Evolutionary conservation across 805 yeast genomes (phyloP).

Genomic region (Ogataea ganodermae): DNA sequence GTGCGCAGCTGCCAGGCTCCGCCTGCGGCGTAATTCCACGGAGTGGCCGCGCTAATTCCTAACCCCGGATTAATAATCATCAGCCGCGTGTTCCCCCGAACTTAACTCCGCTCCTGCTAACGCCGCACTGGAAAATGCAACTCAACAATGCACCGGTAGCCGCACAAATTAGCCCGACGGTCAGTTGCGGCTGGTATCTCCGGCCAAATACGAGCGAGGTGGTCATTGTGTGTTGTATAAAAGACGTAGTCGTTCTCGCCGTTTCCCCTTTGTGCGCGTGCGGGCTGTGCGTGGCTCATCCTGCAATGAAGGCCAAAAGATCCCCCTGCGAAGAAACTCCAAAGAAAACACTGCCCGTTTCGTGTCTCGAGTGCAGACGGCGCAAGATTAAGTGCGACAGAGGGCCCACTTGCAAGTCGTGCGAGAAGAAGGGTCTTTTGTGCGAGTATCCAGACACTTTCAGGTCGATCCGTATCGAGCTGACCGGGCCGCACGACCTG

Average conservation of each 20-base stretch:
- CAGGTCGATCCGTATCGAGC: conserved; percentile 40
- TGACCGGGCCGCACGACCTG: neutral
- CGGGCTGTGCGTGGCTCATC: too few relatives aligned
- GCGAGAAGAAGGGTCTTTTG: conserved; percentile 37
- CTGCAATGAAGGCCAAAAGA: neutral
- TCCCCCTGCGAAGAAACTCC: neutral
- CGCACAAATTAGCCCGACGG: neutral
- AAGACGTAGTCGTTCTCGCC: too few relatives aligned
- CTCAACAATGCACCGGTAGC: neutral
- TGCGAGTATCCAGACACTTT: conserved; percentile 49
- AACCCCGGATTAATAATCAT: neutral
- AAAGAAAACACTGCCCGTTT: conserved; percentile 28
- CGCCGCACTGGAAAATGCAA: neutral
- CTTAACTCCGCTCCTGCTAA: neutral
- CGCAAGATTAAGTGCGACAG: conserved; percentile 39
- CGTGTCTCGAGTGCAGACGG: conserved; percentile 37
- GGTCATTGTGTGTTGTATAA: neutral
- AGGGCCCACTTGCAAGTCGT: conserved; percentile 43
- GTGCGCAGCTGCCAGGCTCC: too few relatives aligned
- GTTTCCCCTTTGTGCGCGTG: too few relatives aligned
- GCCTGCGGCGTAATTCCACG: too few relatives aligned
- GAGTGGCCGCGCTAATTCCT: neutral
- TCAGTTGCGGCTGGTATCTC: neutral
- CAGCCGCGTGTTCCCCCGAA: neutral
- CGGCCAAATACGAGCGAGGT: neutral